These are phyloP conservation scores for Scortechinia acanthostroma DNA, from an alignment of 2,329 filamentous ascomycete genomes.

Conservation along the genomic window DNA sequence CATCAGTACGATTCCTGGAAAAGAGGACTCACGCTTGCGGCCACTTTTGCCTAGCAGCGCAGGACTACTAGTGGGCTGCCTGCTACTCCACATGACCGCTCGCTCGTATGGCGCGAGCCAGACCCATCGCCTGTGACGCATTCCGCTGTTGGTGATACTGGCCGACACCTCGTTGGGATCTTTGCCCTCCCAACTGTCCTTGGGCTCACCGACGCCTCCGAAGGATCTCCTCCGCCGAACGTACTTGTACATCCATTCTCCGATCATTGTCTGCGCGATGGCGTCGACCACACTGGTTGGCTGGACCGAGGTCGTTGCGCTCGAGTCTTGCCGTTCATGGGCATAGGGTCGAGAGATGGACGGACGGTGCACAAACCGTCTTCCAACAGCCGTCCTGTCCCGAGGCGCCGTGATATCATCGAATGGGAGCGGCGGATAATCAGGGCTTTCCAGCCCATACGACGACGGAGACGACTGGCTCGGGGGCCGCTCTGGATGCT, in stretches of 20 bases:
- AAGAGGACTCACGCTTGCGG: constrained; percentile 71
- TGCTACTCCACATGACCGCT: constrained; percentile 95
- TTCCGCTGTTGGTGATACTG: constrained; percentile 44
- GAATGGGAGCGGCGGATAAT: not conserved
- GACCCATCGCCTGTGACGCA: constrained; percentile 93
- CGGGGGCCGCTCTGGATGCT: not conserved
- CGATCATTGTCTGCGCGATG: constrained; percentile 96
- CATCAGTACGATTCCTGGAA: constrained; percentile 4
- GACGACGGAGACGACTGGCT: not conserved
- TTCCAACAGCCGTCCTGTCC: too few species aligned
- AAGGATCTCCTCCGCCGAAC: constrained; percentile 85
- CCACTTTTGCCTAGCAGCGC: constrained; percentile 90
- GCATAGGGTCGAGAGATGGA: not conserved
- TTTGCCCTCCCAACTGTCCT: constrained; percentile 44
- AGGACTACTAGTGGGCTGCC: constrained; percentile 81
- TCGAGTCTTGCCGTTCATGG: constrained; percentile 15
- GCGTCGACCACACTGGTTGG: constrained; percentile 83
- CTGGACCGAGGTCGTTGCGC: constrained; percentile 37
- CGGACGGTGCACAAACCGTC: too few species aligned
- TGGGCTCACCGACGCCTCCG: constrained; percentile 59
- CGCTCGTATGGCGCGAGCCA: constrained; percentile 96
- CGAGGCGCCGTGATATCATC: not conserved
- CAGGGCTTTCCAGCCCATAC: not conserved
- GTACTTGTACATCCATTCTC: constrained; percentile 94
- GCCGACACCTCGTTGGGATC: not conserved